These are phyloP conservation scores for Gossypium stocksii DNA, from an alignment of 345 rosid species.

Conservation along the genomic window DNA sequence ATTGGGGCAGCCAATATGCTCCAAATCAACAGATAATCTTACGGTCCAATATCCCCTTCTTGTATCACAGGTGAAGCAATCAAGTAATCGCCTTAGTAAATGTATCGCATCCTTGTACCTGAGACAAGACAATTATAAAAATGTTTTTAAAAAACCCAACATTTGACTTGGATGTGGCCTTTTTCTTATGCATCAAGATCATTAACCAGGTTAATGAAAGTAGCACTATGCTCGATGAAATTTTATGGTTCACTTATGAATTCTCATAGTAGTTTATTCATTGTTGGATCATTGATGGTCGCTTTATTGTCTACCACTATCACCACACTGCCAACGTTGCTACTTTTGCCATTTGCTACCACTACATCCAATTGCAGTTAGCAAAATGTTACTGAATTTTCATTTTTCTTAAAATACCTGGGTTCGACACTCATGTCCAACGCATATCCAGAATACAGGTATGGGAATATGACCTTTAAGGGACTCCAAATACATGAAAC, in stretches of 20 bases:
- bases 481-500: neutral
- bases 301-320: neutral
- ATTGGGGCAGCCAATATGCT: conserved; percentile 61
- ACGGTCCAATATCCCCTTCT: conserved; percentile 96
- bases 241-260: neutral
- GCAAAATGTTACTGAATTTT: neutral
- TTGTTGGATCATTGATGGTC: neutral
- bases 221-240: neutral
- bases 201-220: conserved; percentile 3
- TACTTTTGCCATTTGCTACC: neutral
- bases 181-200: neutral
- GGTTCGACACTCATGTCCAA: neutral
- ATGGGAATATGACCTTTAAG: neutral
- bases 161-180: neutral
- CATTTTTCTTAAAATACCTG: neutral
- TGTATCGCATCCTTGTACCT: conserved; percentile 62
- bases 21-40: conserved; percentile 82
- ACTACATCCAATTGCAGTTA: neutral
- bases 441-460: neutral
- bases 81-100: conserved; percentile 57
- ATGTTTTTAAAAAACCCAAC: neutral
- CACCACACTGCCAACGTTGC: neutral
- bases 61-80: conserved; percentile 54
- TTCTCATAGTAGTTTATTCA: neutral
- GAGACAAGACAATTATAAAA: conserved; percentile 14